A percentile compares a stretch with the other conserved stretches of the same genome.
These are phyloP conservation scores for Stagonosporopsis vannaccii DNA, from an alignment of 2,329 filamentous ascomycete species.

Conservation along the genomic window DNA sequence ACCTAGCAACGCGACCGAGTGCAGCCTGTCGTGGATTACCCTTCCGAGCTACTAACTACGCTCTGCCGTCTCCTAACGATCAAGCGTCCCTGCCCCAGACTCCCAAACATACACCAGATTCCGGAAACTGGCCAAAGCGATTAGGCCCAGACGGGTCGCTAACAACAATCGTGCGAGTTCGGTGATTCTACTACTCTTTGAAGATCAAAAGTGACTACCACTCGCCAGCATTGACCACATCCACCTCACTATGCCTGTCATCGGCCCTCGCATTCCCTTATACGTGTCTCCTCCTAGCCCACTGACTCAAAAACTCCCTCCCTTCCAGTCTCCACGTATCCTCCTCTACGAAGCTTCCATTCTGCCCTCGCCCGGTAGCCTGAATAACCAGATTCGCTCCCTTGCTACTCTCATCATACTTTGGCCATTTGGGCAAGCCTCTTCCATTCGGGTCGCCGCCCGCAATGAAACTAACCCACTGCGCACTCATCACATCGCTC, in stretches of 20 bases:
- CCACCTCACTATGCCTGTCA: neutral
- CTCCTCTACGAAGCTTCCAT: constrained; percentile 51
- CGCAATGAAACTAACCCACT: constrained; percentile 57
- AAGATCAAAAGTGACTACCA: neutral
- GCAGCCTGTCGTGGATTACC: neutral
- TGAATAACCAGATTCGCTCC: constrained; percentile 57
- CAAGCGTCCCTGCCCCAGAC: neutral
- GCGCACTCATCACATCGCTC: constrained; percentile 54
- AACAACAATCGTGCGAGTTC: neutral
- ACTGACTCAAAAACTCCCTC: constrained; percentile 49
- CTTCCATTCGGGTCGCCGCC: constrained; percentile 48
- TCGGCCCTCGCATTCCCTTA: constrained; percentile 10
- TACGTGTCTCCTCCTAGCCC: constrained; percentile 50
- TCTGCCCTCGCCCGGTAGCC: constrained; percentile 50
- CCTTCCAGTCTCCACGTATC: constrained; percentile 56
- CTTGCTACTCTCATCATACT: constrained; percentile 46
- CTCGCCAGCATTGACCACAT: neutral
- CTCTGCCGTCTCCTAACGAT: neutral
- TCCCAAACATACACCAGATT: neutral
- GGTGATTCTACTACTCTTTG: neutral
- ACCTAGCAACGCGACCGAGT: neutral
- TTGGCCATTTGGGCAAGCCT: constrained; percentile 50
- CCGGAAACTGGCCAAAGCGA: neutral
- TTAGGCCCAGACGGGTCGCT: neutral
- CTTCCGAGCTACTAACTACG: too few species aligned